These are phyloP conservation scores for Pseudogymnoascus sp. DNA, from an alignment of 2,329 filamentous ascomycete species.

Conservation along the genomic window DNA sequence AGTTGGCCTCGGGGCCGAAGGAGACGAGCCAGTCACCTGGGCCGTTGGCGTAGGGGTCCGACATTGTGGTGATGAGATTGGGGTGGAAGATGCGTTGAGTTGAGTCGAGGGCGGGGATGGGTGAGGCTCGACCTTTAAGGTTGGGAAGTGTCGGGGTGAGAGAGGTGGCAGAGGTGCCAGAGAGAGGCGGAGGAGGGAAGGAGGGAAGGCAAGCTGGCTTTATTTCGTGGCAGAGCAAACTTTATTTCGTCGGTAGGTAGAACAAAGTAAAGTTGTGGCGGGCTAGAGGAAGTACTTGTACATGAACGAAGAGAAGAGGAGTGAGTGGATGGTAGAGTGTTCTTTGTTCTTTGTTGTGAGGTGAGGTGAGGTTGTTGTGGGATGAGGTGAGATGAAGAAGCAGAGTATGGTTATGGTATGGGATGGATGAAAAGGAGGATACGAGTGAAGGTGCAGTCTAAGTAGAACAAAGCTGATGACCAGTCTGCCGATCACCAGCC, in stretches of 20 bases:
- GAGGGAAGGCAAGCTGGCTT: slow-evolving; percentile 11
- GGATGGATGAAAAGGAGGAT: background rate
- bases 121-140: slow-evolving; percentile 2
- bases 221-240: slow-evolving; percentile 9
- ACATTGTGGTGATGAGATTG: slow-evolving; percentile 1
- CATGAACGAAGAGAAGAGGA: slow-evolving; percentile 10
- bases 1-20: slow-evolving; percentile 19
- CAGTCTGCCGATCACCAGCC: background rate
- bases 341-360: background rate
- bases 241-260: too few relatives aligned
- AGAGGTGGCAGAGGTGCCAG: slow-evolving; percentile 8
- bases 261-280: background rate
- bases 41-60: background rate
- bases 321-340: slow-evolving; percentile 10
- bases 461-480: slow-evolving; percentile 4
- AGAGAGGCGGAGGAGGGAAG: slow-evolving; percentile 10
- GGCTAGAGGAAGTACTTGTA: background rate
- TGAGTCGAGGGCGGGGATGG: slow-evolving; percentile 8
- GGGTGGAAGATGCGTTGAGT: slow-evolving; percentile 9
- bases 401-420: background rate
- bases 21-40: slow-evolving; percentile 10
- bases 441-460: background rate
- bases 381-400: slow-evolving; percentile 11
- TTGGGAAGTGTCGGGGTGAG: slow-evolving; percentile 6
- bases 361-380: slow-evolving; percentile 7